Evolutionary conservation across 352 stramenopile species (phyloP), one percentile per base, ranked within the genome.

Genomic region (Lagenidium giganteum): DNA sequence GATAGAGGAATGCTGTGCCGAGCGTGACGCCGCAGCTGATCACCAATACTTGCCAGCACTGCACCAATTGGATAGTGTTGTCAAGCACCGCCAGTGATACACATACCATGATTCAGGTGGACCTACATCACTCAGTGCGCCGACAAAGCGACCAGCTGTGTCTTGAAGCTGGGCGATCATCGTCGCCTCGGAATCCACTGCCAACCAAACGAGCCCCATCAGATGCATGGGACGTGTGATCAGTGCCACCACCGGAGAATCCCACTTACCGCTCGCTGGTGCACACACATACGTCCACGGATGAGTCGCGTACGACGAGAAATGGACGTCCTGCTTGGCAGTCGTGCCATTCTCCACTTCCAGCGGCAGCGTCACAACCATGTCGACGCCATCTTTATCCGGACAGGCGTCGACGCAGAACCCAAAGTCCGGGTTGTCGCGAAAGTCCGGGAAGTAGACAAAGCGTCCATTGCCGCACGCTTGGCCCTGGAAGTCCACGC

Each of bases 111-210:
- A n/a, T n/a, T n/a, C n/a, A n/a, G n/a, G n/a, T n/a, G 17, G 6
- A 32, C 61, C 13, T 67, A 88, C 76, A 51, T 83, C 74, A 16
- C 67, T 64, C 18, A 92, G 50, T 9, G 70, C 76, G n/a, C 80
- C 80, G n/a, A 92, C 75, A 47, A 89, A 89, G 16, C 72, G 69
- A 8, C 80, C 80, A 12, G 83, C 24, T 2, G 64, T 83, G 35
- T 92, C 80, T 43, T 92, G 76, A 16, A 89, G 54, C 45, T 89
- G 73, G 8, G 61, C 53, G 43, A 87, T 82, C 64, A 88, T 70
- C 26, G 74, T 54, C 11, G 58, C 37, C 35, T 83, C 66, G 7
- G 64, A 69, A 25, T 62, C 60, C 9, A 84, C 73, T 85, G 18
- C 6, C 3, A 5, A 8, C 4, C 13, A 6, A 7, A 39, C 14